Evolutionary conservation across 169 alveolate genomes (phyloP).

Genomic region (Plasmodium vivax): DNA sequence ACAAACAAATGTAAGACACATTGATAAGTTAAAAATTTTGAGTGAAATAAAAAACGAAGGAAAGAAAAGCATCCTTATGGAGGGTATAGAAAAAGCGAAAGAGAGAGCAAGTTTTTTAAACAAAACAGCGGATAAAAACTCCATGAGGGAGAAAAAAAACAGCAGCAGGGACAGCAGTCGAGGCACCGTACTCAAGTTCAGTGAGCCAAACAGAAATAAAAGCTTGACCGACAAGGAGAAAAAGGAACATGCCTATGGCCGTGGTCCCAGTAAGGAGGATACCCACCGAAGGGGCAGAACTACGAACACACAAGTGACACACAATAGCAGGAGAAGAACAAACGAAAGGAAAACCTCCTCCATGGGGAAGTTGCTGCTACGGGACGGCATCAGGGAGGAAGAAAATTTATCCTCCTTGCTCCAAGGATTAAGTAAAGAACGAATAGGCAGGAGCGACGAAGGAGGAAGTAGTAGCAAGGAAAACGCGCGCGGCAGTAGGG

Average conservation of each 20-base stretch:
- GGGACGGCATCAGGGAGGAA: background rate
- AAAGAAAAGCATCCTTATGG: background rate
- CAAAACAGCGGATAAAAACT: background rate
- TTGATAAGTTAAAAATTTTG: background rate
- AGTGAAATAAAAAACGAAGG: background rate
- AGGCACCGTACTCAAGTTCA: background rate
- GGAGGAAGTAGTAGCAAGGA: background rate
- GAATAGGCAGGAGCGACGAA: background rate
- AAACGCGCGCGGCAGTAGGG: background rate
- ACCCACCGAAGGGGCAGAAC: background rate
- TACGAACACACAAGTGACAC: background rate
- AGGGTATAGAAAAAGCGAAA: background rate
- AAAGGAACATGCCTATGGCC: background rate
- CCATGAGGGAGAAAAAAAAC: background rate
- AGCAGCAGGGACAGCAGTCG: background rate
- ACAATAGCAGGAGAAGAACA: background rate
- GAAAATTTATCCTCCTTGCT: background rate
- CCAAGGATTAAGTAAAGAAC: background rate
- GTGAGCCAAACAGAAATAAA: background rate
- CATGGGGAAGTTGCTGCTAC: background rate
- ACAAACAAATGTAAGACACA: constrained; percentile 14
- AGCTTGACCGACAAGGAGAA: background rate
- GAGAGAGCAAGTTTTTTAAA: background rate
- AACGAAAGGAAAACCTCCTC: background rate
- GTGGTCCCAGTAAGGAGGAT: background rate